These are phyloP conservation scores for Exserohilum rostratum DNA, from an alignment of 2,329 filamentous ascomycete genomes.

Conservation along the genomic window DNA sequence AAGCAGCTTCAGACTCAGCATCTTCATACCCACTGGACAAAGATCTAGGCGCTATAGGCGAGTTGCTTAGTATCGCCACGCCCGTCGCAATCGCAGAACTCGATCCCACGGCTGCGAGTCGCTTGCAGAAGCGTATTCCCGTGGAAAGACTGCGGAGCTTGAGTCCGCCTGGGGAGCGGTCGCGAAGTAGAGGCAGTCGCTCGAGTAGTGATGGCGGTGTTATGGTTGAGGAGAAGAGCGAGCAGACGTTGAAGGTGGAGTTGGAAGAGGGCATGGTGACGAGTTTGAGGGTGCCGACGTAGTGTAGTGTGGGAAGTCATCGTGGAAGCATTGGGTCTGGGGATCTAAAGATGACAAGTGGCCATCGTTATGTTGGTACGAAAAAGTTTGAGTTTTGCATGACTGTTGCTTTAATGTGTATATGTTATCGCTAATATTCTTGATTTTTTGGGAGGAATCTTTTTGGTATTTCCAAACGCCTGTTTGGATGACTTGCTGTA, in stretches of 20 bases:
- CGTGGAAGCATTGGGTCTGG: no score
- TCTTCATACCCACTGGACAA: constrained; percentile 8
- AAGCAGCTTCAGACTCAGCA: not conserved
- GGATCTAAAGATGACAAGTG: no score
- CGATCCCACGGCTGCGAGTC: constrained; percentile 43
- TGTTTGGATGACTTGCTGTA: no score
- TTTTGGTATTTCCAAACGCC: no score
- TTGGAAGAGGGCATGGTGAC: not conserved
- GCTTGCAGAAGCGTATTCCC: constrained; percentile 26
- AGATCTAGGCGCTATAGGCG: constrained; percentile 39
- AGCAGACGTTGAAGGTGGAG: not conserved
- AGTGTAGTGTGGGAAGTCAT: no score
- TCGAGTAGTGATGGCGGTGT: constrained; percentile 39
- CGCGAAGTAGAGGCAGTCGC: constrained; percentile 14
- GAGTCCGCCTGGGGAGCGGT: constrained; percentile 31
- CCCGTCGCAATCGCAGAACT: constrained; percentile 47
- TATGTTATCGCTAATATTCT: no score
- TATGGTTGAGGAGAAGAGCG: constrained; percentile 51
- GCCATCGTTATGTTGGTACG: no score
- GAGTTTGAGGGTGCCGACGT: not conserved
- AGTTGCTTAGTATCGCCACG: constrained; percentile 44
- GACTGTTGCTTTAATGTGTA: no score
- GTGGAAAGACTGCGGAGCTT: constrained; percentile 36
- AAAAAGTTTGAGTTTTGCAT: no score
- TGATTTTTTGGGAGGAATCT: no score